A percentile compares a stretch with the other conserved stretches of the same genome.
These are phyloP conservation scores for Olyra latifolia DNA, from an alignment of 176 grass and related monocot genomes.

Conservation along the genomic window DNA sequence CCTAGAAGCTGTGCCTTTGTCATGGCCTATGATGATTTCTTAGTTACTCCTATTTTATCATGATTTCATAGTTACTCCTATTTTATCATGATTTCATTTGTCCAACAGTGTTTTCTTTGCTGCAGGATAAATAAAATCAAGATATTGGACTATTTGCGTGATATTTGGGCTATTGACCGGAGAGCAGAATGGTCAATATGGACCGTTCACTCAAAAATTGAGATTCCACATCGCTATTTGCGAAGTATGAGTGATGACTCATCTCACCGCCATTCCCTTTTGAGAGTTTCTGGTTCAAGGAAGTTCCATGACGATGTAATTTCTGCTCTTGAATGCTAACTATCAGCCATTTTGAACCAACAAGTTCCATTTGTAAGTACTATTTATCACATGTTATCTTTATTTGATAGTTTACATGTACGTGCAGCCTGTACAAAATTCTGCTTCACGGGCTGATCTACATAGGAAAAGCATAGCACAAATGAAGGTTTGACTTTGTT, in stretches of 20 bases:
- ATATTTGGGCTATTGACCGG: constrained; percentile 70
- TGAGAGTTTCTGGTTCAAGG: constrained; percentile 60
- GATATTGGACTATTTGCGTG: constrained; percentile 81
- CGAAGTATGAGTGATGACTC: constrained; percentile 66
- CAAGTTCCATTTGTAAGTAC: background rate
- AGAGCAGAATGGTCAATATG: constrained; percentile 98
- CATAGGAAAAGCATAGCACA: constrained; percentile 95
- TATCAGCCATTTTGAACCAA: background rate
- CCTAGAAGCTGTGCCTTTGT: background rate
- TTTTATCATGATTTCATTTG: constrained; percentile 19
- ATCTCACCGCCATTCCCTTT: constrained; percentile 63
- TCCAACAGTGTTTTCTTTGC: constrained; percentile 18
- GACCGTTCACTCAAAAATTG: constrained; percentile 91
- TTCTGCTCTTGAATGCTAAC: constrained; percentile 3
- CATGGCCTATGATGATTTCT: background rate
- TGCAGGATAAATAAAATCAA: constrained; percentile 84
- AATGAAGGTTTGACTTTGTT: constrained; percentile 66
- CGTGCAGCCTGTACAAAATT: constrained; percentile 70
- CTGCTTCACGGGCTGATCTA: constrained; percentile 71
- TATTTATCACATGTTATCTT: constrained; percentile 5
- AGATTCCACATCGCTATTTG: constrained; percentile 82
- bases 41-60: background rate
- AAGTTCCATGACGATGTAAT: constrained; percentile 85
- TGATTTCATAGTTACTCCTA: background rate
- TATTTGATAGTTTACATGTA: constrained; percentile 34